phyloP scores from a whole-genome alignment of 305 asterid genomes.

The Rubia tinctorum region DNA sequence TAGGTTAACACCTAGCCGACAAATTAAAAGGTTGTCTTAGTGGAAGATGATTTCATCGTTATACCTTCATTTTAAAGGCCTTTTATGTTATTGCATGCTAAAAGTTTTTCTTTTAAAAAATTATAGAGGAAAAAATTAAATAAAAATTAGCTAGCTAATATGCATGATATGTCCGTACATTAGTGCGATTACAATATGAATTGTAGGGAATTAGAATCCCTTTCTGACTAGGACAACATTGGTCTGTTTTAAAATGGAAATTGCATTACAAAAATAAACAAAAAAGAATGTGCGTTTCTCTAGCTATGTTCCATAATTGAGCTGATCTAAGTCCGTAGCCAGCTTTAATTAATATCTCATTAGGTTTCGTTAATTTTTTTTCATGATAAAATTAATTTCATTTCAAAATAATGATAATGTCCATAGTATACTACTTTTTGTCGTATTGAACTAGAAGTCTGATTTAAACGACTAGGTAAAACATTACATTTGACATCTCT shows the following conservation, averaged over 20 bases:
- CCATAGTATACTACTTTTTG: no score
- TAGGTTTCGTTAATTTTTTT: no score
- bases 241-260: not conserved
- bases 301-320: not conserved
- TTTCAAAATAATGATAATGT: no score
- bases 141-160: not conserved
- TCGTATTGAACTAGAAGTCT: no score
- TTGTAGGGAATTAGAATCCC: slow-evolving; percentile 11
- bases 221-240: slow-evolving; percentile 7
- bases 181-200: slow-evolving; percentile 7
- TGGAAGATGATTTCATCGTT: slow-evolving; percentile 50
- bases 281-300: not conserved
- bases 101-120: slow-evolving; percentile 1
- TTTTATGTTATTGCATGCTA: slow-evolving; percentile 18
- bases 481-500: no score
- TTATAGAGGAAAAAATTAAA: not conserved
- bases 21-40: slow-evolving; percentile 40
- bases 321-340: no score
- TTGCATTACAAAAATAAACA: not conserved
- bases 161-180: slow-evolving; percentile 16
- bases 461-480: no score
- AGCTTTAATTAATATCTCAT: no score
- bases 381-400: no score
- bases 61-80: slow-evolving; percentile 22
- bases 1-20: slow-evolving; percentile 52